A percentile compares a stretch with the other conserved stretches of the same genome.
These are phyloP conservation scores for Umbellularia californica DNA, from an alignment of 164 flowering plant genomes.

Conservation along the genomic window DNA sequence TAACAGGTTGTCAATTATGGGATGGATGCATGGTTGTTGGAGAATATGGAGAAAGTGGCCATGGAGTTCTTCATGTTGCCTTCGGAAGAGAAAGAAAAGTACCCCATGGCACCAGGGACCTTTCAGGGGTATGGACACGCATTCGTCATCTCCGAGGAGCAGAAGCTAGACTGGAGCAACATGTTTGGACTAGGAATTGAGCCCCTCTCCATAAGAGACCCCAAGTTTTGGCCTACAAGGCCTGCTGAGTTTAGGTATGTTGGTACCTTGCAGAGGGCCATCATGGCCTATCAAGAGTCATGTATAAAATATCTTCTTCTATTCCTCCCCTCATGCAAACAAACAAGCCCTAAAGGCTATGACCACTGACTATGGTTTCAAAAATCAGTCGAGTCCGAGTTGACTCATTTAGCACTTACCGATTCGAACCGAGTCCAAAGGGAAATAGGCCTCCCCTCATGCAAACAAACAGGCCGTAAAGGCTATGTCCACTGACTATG, in stretches of 20 bases:
- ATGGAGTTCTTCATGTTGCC: slow-evolving; percentile 79
- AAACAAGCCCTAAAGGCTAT: no score
- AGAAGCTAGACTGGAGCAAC: slow-evolving; percentile 94
- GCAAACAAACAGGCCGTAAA: no score
- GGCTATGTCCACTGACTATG: no score
- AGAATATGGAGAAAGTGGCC: slow-evolving; percentile 55
- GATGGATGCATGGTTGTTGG: slow-evolving; percentile 43
- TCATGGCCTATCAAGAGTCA: no score
- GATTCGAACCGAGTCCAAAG: no score
- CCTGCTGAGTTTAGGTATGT: slow-evolving; percentile 65
- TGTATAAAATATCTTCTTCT: no score
- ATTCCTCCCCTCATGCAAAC: no score
- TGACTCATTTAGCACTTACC: no score
- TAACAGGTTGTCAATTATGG: slow-evolving; percentile 78
- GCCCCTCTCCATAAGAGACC: slow-evolving; percentile 26
- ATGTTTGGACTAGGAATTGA: slow-evolving; percentile 81
- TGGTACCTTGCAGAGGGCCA: no score
- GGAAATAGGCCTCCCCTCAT: no score
- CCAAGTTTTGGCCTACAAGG: slow-evolving; percentile 45
- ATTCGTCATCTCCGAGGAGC: slow-evolving; percentile 84
- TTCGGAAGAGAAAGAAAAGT: slow-evolving; percentile 72
- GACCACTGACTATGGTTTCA: no score
- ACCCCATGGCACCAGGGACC: slow-evolving; percentile 78
- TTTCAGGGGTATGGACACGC: slow-evolving; percentile 95
- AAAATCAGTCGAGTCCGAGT: no score